phyloP scores from a whole-genome alignment of 106 monocot genomes.

The Acanthochlamys bracteata region DNA sequence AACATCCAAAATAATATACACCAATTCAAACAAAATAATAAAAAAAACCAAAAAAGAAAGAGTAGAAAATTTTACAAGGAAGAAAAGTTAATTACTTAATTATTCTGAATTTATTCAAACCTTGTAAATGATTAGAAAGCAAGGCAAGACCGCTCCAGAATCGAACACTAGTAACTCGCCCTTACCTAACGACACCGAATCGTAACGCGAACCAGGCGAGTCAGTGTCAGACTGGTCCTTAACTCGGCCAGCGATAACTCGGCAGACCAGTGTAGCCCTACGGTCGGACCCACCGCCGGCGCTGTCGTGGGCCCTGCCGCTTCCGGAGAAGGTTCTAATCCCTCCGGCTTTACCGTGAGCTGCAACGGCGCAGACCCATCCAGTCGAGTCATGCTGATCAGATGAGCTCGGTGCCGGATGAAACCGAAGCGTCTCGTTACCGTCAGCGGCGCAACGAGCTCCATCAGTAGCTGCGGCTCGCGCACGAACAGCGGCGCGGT shows the following conservation, averaged over 20 bases:
- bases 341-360: slow-evolving; percentile 3
- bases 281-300: slow-evolving; percentile 24
- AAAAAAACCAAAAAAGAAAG: too few species aligned
- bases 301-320: slow-evolving; percentile 55
- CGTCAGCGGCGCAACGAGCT: slow-evolving; percentile 69
- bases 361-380: slow-evolving; percentile 22
- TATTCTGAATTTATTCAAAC: slow-evolving; percentile 9
- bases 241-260: slow-evolving; percentile 79
- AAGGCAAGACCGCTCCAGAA: slow-evolving; percentile 57
- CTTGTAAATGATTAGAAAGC: slow-evolving; percentile 73
- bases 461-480: slow-evolving; percentile 16
- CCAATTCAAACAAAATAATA: too few species aligned
- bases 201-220: slow-evolving; percentile 16
- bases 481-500: slow-evolving; percentile 40
- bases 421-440: slow-evolving; percentile 94
- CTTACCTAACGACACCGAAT: slow-evolving; percentile 29
- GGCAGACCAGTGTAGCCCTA: slow-evolving; percentile 62
- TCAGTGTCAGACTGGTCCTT: background rate
- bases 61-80: too few species aligned
- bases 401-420: slow-evolving; percentile 21
- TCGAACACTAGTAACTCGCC: slow-evolving; percentile 68
- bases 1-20: too few species aligned
- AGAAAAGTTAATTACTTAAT: background rate
- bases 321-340: slow-evolving; percentile 56
- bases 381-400: background rate